These are phyloP conservation scores for Aschersonia sp. DNA, from an alignment of 2,329 filamentous ascomycete genomes.

Conservation along the genomic window DNA sequence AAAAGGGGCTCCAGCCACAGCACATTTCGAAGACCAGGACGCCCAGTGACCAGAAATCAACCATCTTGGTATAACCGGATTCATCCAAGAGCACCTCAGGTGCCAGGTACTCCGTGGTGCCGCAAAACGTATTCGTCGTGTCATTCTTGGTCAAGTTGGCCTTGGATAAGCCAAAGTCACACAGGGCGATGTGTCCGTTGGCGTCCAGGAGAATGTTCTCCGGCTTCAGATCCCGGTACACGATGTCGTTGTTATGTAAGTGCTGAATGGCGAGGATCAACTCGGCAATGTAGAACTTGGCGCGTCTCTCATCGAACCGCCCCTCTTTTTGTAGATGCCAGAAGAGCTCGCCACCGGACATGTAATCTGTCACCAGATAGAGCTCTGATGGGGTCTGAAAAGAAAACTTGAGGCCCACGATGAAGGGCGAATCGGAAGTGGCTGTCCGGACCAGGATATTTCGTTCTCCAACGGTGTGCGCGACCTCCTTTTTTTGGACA, in stretches of 20 bases:
- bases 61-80: conserved; percentile 98
- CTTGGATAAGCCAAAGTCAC: conserved; percentile 95
- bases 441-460: conserved; percentile 96
- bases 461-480: conserved; percentile 89
- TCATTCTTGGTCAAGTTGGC: conserved; percentile 94
- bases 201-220: conserved; percentile 96
- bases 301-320: conserved; percentile 83
- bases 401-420: conserved; percentile 94
- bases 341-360: conserved; percentile 96
- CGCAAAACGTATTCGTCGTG: conserved; percentile 97
- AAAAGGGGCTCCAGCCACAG: conserved; percentile 98
- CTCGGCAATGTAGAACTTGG: conserved; percentile 98
- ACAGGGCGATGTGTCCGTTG: conserved; percentile 93
- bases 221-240: conserved; percentile 93
- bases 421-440: conserved; percentile 91
- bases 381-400: conserved; percentile 96
- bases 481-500: conserved; percentile 98
- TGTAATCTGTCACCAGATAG: conserved; percentile 97
- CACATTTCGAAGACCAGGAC: conserved; percentile 99
- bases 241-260: conserved; percentile 91
- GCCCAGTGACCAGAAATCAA: conserved; percentile 97
- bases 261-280: conserved; percentile 91
- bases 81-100: conserved; percentile 93
- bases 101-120: conserved; percentile 93
- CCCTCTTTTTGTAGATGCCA: conserved; percentile 98